Evolutionary conservation across 768 basidiomycete genomes (phyloP), one percentile per base, ranked within the genome.

Genomic region (Crepidotus variabilis): DNA sequence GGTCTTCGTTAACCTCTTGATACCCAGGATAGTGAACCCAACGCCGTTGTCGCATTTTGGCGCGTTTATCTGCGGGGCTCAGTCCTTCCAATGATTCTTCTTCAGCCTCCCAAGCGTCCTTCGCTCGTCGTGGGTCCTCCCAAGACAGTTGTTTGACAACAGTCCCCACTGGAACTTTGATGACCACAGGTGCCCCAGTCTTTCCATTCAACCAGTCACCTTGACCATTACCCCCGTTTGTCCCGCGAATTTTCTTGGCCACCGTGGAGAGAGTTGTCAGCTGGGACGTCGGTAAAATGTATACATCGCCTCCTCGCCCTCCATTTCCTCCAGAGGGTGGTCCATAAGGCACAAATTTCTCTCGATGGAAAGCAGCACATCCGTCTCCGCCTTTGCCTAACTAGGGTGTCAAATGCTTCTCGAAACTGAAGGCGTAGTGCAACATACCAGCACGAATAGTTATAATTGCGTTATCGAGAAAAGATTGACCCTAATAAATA

Each of bases 321-420:
- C 96, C 96, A 57, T 90, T 90, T 0, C 95, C 96, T 0, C 96
- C 96, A 9, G 94, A 95, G 0, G 96, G 94, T 0, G 94, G 93
- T 0, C 93, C 92, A 58, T 84, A 81, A 1, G 88, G 83, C 55
- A 83, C 84, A 71, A 82, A 93, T 66, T 92, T 92, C 72, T 96
- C 93, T 56, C 92, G 85, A 65, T 94, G 89, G 64, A 98, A 97
- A 5, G 96, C 94, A 21, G 89, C 92, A 60, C 94, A 92, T 21
- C 96, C 96, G 55, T 92, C 78, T 0, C 96, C 96, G 18, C 95
- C 95, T 64, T 81, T 85, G 14, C 94, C 94, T 90, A 39, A 36
- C 47, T 36, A 45, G 56, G 39, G 47, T 51, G 20, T 57, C 32
- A 58, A 21, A 46, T 51, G 2, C 32, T 39, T 18, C 47, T 52